A percentile compares a stretch with the other conserved stretches of the same genome.
phyloP scores from a whole-genome alignment of 352 stramenopile genomes.

The Aphanomyces euteiches region DNA sequence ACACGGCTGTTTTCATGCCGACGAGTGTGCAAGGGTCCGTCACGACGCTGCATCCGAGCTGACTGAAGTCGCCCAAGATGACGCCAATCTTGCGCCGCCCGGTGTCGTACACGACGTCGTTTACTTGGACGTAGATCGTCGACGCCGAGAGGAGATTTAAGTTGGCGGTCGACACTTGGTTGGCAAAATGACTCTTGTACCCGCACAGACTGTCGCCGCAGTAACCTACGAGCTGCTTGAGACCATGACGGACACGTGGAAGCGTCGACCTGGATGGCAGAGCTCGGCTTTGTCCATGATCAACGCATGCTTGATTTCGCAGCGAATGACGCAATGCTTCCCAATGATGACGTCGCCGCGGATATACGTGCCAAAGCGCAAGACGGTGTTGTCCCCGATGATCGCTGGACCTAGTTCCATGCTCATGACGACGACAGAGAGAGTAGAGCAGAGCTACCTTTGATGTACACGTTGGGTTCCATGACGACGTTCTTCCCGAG shows the following conservation, averaged over 20 bases:
- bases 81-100: constrained; percentile 67
- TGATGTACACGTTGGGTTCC: constrained; percentile 67
- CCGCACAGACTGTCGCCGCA: constrained; percentile 70
- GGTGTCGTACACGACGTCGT: constrained; percentile 50
- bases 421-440: not conserved
- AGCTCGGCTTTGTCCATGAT: constrained; percentile 71
- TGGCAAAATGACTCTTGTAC: constrained; percentile 76
- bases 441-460: constrained; percentile 36
- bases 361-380: constrained; percentile 65
- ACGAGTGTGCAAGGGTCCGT: constrained; percentile 73
- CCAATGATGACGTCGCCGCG: constrained; percentile 65
- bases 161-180: constrained; percentile 79
- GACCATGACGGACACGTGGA: not conserved
- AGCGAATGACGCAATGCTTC: constrained; percentile 53
- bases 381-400: constrained; percentile 55
- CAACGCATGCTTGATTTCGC: constrained; percentile 68
- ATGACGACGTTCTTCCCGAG: constrained; percentile 58
- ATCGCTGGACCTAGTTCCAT: constrained; percentile 41
- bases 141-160: constrained; percentile 47
- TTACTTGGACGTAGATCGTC: constrained; percentile 32
- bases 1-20: constrained; percentile 53
- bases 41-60: constrained; percentile 66
- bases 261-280: constrained; percentile 41
- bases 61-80: constrained; percentile 61
- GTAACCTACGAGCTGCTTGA: constrained; percentile 39